Evolutionary conservation across 2,329 filamentous ascomycete genomes (phyloP).

Genomic region (Penicillium sp.): DNA sequence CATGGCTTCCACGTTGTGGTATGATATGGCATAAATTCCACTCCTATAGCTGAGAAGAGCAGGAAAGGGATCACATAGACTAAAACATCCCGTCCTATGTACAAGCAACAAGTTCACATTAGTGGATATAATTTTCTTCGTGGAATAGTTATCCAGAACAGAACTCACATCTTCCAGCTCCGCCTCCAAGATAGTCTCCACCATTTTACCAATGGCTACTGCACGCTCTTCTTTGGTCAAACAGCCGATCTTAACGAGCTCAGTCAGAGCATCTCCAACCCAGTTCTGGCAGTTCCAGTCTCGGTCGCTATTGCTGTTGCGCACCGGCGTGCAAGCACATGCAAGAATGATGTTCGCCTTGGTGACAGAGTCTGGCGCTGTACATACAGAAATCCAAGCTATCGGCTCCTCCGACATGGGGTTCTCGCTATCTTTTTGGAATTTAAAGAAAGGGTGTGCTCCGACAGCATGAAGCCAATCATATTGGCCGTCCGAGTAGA

Average conservation of each 20-base stretch:
- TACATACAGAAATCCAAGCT: constrained; percentile 19
- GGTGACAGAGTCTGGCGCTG: constrained; percentile 8
- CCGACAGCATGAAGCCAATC: constrained; percentile 27
- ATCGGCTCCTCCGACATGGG: constrained; percentile 11
- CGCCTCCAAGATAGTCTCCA: constrained; percentile 29
- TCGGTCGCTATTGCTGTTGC: constrained; percentile 22
- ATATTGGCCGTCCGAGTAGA: constrained; percentile 15
- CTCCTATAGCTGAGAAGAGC: not conserved
- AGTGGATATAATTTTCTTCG: not conserved
- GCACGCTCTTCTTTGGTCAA: constrained; percentile 19
- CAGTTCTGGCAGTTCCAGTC: constrained; percentile 38
- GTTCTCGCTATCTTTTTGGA: constrained; percentile 11
- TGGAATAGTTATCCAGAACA: not conserved
- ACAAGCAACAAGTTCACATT: not conserved
- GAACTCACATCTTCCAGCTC: constrained; percentile 16
- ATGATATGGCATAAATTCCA: not conserved
- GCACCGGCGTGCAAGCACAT: constrained; percentile 22
- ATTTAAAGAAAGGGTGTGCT: constrained; percentile 29
- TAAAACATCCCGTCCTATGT: not conserved
- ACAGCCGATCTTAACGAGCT: constrained; percentile 23
- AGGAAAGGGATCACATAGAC: not conserved
- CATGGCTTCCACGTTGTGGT: not conserved
- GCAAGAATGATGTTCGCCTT: constrained; percentile 18
- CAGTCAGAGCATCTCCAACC: constrained; percentile 29
- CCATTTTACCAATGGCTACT: constrained; percentile 27